A percentile compares a stretch with the other conserved stretches of the same genome.
Conservation (phyloP, 257 asterid genomes). For the Salvia hispanica region DNA sequence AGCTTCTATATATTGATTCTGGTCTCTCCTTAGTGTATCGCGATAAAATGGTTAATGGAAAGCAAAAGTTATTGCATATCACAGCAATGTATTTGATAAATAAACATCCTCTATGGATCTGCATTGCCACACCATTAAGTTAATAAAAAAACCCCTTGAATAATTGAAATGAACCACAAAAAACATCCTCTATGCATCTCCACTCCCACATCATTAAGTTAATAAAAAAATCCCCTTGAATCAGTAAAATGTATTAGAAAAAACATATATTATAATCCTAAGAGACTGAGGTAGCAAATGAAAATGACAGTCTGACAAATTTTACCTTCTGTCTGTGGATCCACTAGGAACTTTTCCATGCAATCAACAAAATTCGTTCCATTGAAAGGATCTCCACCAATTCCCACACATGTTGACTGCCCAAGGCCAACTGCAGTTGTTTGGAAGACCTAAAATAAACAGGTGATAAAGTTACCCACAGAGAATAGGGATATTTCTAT, state of each 20-base stretch:
- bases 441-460: constrained; percentile 74
- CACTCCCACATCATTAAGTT: constrained; percentile 5
- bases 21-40: not conserved
- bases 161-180: not conserved
- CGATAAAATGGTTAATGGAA: not conserved
- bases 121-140: constrained; percentile 8
- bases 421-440: constrained; percentile 99
- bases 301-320: constrained; percentile 17
- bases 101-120: not conserved
- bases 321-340: constrained; percentile 96
- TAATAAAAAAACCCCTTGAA: too few species aligned
- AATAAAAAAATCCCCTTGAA: not conserved
- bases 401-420: constrained; percentile 94
- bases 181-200: not conserved
- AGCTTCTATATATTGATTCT: not conserved
- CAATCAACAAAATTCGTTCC: constrained; percentile 97
- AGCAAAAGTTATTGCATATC: not conserved
- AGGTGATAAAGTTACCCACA: constrained; percentile 26
- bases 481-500: constrained; percentile 10
- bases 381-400: constrained; percentile 98
- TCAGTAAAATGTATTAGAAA: not conserved
- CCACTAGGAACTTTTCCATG: constrained; percentile 75
- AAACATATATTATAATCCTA: not conserved
- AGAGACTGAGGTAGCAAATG: constrained; percentile 5
- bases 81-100: constrained; percentile 3